These are phyloP conservation scores for Blastomyces emzantsi DNA, from an alignment of 2,329 filamentous ascomycete species.

Conservation along the genomic window DNA sequence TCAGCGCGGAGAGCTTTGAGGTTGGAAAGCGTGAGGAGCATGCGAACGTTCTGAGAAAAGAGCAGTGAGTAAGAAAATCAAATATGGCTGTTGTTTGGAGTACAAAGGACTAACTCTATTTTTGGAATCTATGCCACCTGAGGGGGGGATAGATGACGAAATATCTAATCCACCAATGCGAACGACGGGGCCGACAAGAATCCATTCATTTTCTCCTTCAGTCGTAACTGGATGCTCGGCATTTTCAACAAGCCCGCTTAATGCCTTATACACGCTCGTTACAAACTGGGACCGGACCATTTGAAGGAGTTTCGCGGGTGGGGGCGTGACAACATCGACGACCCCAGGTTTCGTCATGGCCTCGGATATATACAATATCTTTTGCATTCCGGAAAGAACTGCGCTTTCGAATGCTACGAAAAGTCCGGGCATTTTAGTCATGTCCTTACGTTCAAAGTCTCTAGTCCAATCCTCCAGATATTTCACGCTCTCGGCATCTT, in stretches of 20 bases:
- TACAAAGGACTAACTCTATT: conserved; percentile 40
- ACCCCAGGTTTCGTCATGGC: conserved; percentile 65
- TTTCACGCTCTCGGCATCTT: conserved; percentile 86
- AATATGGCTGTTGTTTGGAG: conserved; percentile 67
- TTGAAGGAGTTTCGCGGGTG: conserved; percentile 76
- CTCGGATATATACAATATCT: conserved; percentile 87
- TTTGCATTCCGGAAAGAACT: conserved; percentile 79
- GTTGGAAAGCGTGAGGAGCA: conserved; percentile 90
- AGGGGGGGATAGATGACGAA: conserved; percentile 35
- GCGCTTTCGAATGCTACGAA: conserved; percentile 80
- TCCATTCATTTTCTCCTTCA: conserved; percentile 47
- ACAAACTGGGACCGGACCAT: conserved; percentile 90
- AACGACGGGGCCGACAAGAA: conserved; percentile 37
- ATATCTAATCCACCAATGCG: conserved; percentile 25
- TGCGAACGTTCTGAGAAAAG: conserved; percentile 64
- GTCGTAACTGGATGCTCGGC: conserved; percentile 66
- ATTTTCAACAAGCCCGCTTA: conserved; percentile 96
- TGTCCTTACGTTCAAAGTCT: conserved; percentile 67
- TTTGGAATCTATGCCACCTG: conserved; percentile 44
- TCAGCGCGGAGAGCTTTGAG: conserved; percentile 73
- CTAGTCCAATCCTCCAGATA: conserved; percentile 90
- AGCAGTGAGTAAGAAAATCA: conserved; percentile 50
- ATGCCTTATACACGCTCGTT: conserved; percentile 82
- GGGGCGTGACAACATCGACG: conserved; percentile 71
- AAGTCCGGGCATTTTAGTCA: conserved; percentile 81